Evolutionary conservation across 805 yeast species (phyloP), one percentile per base, ranked within the genome.

Genomic region (Spathaspora hagerdaliae): DNA sequence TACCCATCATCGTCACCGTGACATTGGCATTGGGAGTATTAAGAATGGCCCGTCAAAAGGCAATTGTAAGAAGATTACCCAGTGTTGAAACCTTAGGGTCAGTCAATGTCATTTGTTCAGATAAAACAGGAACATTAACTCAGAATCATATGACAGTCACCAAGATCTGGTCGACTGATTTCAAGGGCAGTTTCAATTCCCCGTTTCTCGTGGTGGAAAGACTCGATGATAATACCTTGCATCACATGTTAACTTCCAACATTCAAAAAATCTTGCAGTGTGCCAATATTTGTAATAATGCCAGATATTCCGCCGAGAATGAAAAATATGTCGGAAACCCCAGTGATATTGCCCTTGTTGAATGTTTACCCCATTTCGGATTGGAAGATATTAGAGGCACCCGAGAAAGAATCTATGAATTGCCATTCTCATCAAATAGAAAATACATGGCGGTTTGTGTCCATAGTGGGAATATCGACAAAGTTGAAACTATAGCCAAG

Each of bases 1-100:
- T 94, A 54, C 99, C 99, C 0, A 94, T 94, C 57, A 94, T 94
- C 63, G 99, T 94, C 36, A 92, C 99, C 6, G 99, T 94, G 8
- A 94, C 99, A 0, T 73, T 94, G 51, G 99, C 99, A 0, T 73
- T 94, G 19, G 99, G 99, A 41, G 99, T 94, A 38, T 73, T 94
- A 54, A 78, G 98, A 69, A 94, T 94, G 99, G 97, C 99, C 6
- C 82, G 81, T 43, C 84, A 90, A 55, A 87, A 85, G 57, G 99
- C 98, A 2, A 94, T 94, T 60, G 96, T 94, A 43, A 86, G 91
- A 59, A 80, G 97, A 55, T 73, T 94, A 51, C 98, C 99, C 13
- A 83, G 94, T 55, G 99, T 94, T 27, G 97, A 91, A 66, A 91
- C 97, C 7, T 76, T 91, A 51, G 97, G 97, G 6, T 87, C 95